phyloP scores from a whole-genome alignment of 352 stramenopile genomes.

The Phytopythium sindhum region DNA sequence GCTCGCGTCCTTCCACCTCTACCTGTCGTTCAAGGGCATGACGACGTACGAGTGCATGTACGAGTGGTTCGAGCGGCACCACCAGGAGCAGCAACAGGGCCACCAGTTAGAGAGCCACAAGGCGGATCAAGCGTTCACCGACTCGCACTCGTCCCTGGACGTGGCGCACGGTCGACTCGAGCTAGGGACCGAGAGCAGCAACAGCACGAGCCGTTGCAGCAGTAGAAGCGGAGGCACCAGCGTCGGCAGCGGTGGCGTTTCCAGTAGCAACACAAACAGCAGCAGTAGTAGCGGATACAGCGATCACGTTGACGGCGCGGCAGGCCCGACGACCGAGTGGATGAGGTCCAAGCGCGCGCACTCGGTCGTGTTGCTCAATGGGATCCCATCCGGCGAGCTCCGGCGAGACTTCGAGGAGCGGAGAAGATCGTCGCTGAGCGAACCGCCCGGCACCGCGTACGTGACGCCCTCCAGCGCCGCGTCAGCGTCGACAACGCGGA shows the following conservation, averaged over 20 bases:
- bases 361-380: conserved; percentile 6
- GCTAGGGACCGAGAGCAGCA: conserved; percentile 1
- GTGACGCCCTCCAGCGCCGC: neutral
- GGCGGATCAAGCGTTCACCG: neutral
- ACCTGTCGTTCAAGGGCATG: conserved; percentile 43
- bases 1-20: conserved; percentile 61
- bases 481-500: neutral
- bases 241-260: neutral
- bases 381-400: conserved; percentile 4
- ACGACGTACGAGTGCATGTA: conserved; percentile 63
- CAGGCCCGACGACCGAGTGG: neutral
- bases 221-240: neutral
- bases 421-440: conserved; percentile 2
- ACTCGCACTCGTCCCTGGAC: conserved; percentile 1
- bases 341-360: conserved; percentile 1
- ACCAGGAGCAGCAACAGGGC: neutral
- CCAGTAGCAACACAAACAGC: neutral
- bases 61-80: conserved; percentile 22
- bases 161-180: conserved; percentile 1
- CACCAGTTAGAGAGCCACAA: neutral
- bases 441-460: neutral
- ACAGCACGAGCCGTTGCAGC: neutral
- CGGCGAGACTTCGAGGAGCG: conserved; percentile 7
- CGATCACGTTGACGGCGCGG: neutral
- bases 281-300: neutral